phyloP scores from a whole-genome alignment of 768 basidiomycete species.

The Psilocybe cubensis region DNA sequence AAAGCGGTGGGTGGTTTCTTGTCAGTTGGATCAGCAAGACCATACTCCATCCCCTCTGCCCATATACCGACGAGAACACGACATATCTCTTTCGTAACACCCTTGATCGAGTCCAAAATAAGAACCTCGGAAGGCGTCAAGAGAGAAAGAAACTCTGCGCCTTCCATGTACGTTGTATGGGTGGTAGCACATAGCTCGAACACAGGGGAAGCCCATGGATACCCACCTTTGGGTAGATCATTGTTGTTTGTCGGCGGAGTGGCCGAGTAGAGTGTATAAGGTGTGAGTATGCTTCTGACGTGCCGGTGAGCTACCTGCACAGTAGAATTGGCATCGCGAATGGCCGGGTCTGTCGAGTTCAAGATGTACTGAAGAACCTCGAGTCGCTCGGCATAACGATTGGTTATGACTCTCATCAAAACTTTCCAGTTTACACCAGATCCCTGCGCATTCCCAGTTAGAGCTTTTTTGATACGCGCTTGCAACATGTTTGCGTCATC shows the following conservation, averaged over 20 bases:
- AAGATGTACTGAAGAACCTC: constrained; percentile 42
- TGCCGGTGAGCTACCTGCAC: constrained; percentile 28
- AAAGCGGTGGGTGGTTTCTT: neutral
- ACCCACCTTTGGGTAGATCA: neutral
- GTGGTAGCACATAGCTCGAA: constrained; percentile 36
- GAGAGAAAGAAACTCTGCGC: neutral
- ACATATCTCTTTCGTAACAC: constrained; percentile 48
- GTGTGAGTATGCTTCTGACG: constrained; percentile 31
- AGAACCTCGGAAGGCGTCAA: constrained; percentile 34
- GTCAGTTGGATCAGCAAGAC: neutral
- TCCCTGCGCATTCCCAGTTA: constrained; percentile 17
- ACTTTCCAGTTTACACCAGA: constrained; percentile 44
- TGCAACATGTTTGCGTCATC: constrained; percentile 28
- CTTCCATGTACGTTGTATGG: constrained; percentile 30
- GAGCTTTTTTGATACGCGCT: constrained; percentile 28
- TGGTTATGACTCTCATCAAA: constrained; percentile 39
- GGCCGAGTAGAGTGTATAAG: constrained; percentile 30
- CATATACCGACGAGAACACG: constrained; percentile 48
- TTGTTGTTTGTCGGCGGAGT: constrained; percentile 10
- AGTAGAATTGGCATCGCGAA: constrained; percentile 8
- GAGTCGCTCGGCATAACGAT: constrained; percentile 47
- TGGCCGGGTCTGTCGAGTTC: constrained; percentile 16
- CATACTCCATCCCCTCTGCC: constrained; percentile 40
- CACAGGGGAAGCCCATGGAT: constrained; percentile 37
- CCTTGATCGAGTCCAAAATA: constrained; percentile 32